These are phyloP conservation scores for Sporothrix sp. DNA, from an alignment of 2,329 filamentous ascomycete species.

Conservation along the genomic window DNA sequence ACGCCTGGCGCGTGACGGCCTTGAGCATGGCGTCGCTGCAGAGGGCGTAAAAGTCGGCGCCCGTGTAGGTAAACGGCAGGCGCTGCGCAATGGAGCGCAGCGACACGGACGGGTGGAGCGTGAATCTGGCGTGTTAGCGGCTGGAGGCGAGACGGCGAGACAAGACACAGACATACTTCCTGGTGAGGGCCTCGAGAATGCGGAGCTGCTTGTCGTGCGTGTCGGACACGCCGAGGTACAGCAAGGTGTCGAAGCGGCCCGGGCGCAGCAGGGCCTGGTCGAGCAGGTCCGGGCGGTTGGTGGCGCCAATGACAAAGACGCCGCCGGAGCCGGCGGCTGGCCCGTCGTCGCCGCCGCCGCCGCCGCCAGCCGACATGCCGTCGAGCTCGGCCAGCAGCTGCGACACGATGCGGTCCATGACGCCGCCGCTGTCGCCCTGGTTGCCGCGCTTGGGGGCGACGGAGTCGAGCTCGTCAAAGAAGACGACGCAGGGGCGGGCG, in stretches of 20 bases:
- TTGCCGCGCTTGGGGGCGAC: slow-evolving; percentile 95
- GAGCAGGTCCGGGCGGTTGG: slow-evolving; percentile 85
- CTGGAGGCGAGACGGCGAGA: not conserved
- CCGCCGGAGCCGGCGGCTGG: slow-evolving; percentile 64
- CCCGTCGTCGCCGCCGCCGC: slow-evolving; percentile 12
- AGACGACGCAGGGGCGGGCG: slow-evolving; percentile 79
- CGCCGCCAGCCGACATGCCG: slow-evolving; percentile 62
- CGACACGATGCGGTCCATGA: slow-evolving; percentile 96
- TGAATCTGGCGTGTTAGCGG: slow-evolving; percentile 51
- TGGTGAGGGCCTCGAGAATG: slow-evolving; percentile 85
- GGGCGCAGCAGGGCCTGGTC: slow-evolving; percentile 84
- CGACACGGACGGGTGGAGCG: slow-evolving; percentile 68
- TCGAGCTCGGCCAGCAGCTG: slow-evolving; percentile 92
- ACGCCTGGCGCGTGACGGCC: slow-evolving; percentile 84
- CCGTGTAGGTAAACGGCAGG: slow-evolving; percentile 92
- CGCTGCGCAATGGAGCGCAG: slow-evolving; percentile 62
- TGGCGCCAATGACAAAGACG: slow-evolving; percentile 94
- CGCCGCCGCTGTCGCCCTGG: slow-evolving; percentile 91
- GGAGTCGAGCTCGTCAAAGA: slow-evolving; percentile 88
- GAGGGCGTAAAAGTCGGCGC: slow-evolving; percentile 92
- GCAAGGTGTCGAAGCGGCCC: slow-evolving; percentile 95
- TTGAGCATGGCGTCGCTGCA: slow-evolving; percentile 99
- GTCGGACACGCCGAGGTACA: slow-evolving; percentile 92
- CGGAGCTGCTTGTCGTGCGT: slow-evolving; percentile 94
- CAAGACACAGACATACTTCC: slow-evolving; percentile 64